phyloP scores from a whole-genome alignment of 2,329 filamentous ascomycete species.

The Apiospora pterosperma region DNA sequence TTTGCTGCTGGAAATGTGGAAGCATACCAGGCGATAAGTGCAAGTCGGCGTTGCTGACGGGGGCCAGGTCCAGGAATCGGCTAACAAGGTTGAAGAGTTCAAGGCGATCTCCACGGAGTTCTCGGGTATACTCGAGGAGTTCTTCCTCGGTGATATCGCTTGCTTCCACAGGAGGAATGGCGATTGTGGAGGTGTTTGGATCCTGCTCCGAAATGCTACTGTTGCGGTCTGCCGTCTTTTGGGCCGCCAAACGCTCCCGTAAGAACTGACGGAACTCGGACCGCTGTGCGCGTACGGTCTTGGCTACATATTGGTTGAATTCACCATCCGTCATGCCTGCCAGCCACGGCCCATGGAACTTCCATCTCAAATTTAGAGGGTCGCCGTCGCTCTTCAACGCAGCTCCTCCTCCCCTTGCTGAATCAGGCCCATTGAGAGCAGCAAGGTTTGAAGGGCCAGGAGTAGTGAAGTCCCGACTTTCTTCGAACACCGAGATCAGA shows the following conservation, averaged over 20 bases:
- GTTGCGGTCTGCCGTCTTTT: slow-evolving; percentile 37
- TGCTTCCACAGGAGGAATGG: slow-evolving; percentile 21
- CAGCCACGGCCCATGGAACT: slow-evolving; percentile 64
- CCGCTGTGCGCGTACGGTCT: slow-evolving; percentile 50
- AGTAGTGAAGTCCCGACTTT: slow-evolving; percentile 51
- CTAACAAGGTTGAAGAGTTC: slow-evolving; percentile 53
- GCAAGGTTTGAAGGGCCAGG: slow-evolving; percentile 14
- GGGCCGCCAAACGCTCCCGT: slow-evolving; percentile 43
- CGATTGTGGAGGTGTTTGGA: slow-evolving; percentile 20
- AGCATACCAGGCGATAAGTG: background rate
- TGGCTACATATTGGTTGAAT: slow-evolving; percentile 54
- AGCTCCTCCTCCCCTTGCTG: background rate
- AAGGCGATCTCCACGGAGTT: slow-evolving; percentile 48
- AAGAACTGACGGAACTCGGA: slow-evolving; percentile 53
- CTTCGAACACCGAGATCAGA: slow-evolving; percentile 56
- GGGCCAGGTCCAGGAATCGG: slow-evolving; percentile 60
- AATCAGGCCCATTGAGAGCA: background rate
- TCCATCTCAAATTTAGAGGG: slow-evolving; percentile 55
- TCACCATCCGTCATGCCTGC: slow-evolving; percentile 59
- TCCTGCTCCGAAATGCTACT: slow-evolving; percentile 31
- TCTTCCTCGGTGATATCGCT: slow-evolving; percentile 46
- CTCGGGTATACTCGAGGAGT: slow-evolving; percentile 49
- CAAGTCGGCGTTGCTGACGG: slow-evolving; percentile 30
- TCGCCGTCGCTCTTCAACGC: slow-evolving; percentile 26
- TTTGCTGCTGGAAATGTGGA: slow-evolving; percentile 8